A percentile compares a stretch with the other conserved stretches of the same genome.
Evolutionary conservation across 805 yeast genomes (phyloP).

Genomic region (Wickerhamiella nectarea): DNA sequence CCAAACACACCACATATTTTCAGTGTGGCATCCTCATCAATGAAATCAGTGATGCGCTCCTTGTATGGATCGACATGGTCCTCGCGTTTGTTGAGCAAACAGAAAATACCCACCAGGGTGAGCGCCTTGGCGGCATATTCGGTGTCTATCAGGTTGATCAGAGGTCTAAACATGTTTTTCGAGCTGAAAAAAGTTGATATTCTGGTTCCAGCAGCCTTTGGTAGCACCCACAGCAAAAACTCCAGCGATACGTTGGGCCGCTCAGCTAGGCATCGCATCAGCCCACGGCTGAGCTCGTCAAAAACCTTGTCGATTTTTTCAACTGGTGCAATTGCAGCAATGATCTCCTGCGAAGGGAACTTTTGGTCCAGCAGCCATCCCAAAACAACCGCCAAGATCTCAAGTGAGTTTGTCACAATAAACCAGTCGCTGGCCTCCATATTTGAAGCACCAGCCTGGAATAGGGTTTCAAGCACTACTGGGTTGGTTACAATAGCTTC

Average conservation of each 20-base stretch:
- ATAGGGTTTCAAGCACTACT: conserved; percentile 16
- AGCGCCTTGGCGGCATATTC: conserved; percentile 24
- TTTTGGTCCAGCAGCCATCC: conserved; percentile 21
- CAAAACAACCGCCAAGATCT: conserved; percentile 20
- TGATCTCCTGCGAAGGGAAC: conserved; percentile 23
- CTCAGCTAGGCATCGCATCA: conserved; percentile 20
- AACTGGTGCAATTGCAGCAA: conserved; percentile 27
- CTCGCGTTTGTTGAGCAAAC: conserved; percentile 25
- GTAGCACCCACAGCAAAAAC: conserved; percentile 16
- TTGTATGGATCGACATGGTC: conserved; percentile 28
- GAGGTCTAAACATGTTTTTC: conserved; percentile 28
- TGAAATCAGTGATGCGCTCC: conserved; percentile 28
- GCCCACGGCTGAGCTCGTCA: conserved; percentile 20
- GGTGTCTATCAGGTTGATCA: conserved; percentile 24
- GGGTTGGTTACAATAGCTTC: conserved; percentile 16
- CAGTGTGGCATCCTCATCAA: conserved; percentile 27
- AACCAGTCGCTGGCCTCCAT: conserved; percentile 7
- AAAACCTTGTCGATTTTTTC: conserved; percentile 24
- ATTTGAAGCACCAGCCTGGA: conserved; percentile 21
- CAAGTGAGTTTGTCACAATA: conserved; percentile 17
- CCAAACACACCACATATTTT: conserved; percentile 22
- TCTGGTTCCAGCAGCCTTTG: conserved; percentile 26
- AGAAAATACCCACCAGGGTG: conserved; percentile 26
- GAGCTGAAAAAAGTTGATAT: conserved; percentile 25
- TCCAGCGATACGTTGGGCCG: conserved; percentile 11